Conservation (phyloP, 2,329 filamentous ascomycete species). For the Fusarium lyarnte region DNA sequence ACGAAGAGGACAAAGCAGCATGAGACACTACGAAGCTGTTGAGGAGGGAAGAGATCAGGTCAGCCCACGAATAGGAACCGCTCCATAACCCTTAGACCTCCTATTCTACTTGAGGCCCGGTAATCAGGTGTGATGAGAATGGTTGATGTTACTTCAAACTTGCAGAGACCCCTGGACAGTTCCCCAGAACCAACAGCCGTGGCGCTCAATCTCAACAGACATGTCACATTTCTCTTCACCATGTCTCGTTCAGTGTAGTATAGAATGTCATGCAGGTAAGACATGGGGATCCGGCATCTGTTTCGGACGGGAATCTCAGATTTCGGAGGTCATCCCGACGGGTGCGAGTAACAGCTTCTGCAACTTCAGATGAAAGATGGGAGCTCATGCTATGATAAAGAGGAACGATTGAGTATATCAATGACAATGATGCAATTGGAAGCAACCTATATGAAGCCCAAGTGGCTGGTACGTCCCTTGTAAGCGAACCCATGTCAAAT, state of each 20-base stretch:
- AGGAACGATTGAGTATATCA: too few relatives aligned
- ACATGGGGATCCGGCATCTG: constrained; percentile 15
- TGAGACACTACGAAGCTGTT: background rate
- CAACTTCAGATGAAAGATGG: background rate
- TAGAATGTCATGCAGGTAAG: constrained; percentile 2
- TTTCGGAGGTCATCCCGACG: constrained; percentile 9
- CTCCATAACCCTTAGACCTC: too few relatives aligned
- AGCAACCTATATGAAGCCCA: rapidly evolving
- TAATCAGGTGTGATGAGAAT: background rate
- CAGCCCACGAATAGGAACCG: background rate
- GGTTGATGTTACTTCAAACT: background rate
- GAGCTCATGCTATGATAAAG: background rate
- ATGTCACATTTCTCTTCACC: background rate
- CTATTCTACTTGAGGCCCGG: background rate
- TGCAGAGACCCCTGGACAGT: background rate
- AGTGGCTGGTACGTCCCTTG: background rate
- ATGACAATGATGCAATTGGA: rapidly evolving
- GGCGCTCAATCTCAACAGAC: background rate
- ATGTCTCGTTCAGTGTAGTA: background rate
- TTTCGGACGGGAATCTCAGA: constrained; percentile 34
- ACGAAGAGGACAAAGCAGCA: background rate
- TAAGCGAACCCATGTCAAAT: background rate
- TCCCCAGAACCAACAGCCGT: background rate
- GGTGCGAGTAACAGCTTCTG: constrained; percentile 7
- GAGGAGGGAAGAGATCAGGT: background rate